Base-by-base conservation (phyloP, 768 basidiomycete species). In the Tylopilus sp. region DNA sequence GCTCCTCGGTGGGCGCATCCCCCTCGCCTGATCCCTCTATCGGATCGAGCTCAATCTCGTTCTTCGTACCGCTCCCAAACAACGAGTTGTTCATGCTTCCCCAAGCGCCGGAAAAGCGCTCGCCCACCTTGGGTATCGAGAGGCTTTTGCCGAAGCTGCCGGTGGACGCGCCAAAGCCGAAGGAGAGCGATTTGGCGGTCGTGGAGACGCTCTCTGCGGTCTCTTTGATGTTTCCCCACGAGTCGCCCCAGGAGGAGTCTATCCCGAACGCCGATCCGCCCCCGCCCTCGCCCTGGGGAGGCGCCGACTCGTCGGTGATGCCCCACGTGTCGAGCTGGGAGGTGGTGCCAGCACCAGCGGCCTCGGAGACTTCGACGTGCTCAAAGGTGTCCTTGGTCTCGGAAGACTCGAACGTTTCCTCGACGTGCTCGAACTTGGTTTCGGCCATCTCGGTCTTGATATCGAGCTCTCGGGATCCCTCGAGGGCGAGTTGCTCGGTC, bases 401-500 rank as follows among this genome's bases (percentile, higher is more conserved):
- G 12, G 50, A 53, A 14, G 19, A 43, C n/a, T 60, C 48, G 19
- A 50, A 50, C 1, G 38, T 42, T 19, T 9, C 17, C 31, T 68
- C 58, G 13, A 50, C 1, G 3, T 56, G 37, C 30, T 66, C 58
- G 14, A 33, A 12, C 8, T 9, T 37, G 7, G 52, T 21, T 30
- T 63, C 57, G 21, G 43, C 6, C 3, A 48, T 3, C 41, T 61
- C 55, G 1, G 50, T 14, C 17, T 31, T 26, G 29, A 30, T 2
- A 1, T 9, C 17, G 11, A 30, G 5, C 28, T 50, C 58, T n/a
- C 19, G 45, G 21, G 31, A 17, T 13, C 52, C 25, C 31, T 46
- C 66, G 12, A 19, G 33, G 16, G 26, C 12, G 29, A 63, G 44
- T n/a, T 60, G 54, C 7, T 69, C 63, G 25, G 53, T 50, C 10